Base-by-base conservation (phyloP, 768 basidiomycete species). In the Naematelia aurantialba region DNA sequence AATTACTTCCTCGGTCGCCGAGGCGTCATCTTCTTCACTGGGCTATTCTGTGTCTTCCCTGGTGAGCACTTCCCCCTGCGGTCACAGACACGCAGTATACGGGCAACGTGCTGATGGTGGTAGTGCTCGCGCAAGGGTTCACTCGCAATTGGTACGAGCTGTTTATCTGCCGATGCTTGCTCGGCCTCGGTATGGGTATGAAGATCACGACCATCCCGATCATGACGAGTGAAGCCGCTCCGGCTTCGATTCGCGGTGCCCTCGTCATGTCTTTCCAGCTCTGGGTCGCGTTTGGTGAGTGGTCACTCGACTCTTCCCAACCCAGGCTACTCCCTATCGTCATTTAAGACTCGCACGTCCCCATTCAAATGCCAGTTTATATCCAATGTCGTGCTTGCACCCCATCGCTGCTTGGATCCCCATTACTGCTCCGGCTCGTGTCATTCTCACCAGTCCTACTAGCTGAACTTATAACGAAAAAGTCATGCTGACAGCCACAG, bases 191-290 rank as follows among this genome's bases (percentile, higher is more conserved):
- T 29, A 75, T 78, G 56, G 77, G 77, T 30, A 64, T 68, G 22
- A 76, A 78, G 61, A 65, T 63, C 8, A 66, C 74, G 0, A 77
- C 85, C 0, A 83, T 84, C 0, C 86, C 86, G 5, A 81, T 87
- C 17, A 87, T 85, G 58, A 83, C 86, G 0, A 85, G 87, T 1
- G 88, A 97, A 76, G 86, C 87, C 67, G 81, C 86, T 0, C 93
- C 93, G 0, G 85, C 91, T 0, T 78, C 79, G n/a, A 89, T 96
- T 57, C 85, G 93, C 68, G 92, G 91, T 57, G 91, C 86, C 2
- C 83, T 94, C 30, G 89, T 91, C 59, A 93, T 27, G 89, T 91
- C 60, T 93, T 94, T 91, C 89, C 80, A 79, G 44, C 68, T 79
- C 1, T 78, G 77, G 30, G 51, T 53, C 30, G 19, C 50, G 5